A percentile compares a stretch with the other conserved stretches of the same genome.
phyloP scores from a whole-genome alignment of 169 alveolate genomes.

The Cryptosporidium felis region DNA sequence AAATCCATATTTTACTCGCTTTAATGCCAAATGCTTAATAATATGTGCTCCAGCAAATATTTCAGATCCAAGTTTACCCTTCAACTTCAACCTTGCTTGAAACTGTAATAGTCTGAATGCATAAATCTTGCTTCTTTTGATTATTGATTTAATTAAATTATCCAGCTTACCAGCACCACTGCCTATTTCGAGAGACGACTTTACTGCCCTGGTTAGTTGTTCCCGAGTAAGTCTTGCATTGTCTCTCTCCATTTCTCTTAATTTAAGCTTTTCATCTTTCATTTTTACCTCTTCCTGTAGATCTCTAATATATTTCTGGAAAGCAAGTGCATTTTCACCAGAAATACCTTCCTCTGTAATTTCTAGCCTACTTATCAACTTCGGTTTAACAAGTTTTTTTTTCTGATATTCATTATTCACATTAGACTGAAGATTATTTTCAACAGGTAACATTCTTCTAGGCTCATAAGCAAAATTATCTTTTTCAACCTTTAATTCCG shows the following conservation, averaged over 20 bases:
- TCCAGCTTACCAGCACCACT: slow-evolving; percentile 60
- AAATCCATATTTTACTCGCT: slow-evolving; percentile 15
- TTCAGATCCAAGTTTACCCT: slow-evolving; percentile 12
- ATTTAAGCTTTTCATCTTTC: slow-evolving; percentile 62
- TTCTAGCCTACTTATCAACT: slow-evolving; percentile 44
- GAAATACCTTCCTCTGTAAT: slow-evolving; percentile 57
- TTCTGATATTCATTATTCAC: not conserved
- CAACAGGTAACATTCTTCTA: not conserved
- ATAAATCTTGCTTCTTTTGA: not conserved
- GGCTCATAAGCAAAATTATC: not conserved
- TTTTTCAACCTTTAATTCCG: not conserved
- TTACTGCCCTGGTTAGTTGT: slow-evolving; percentile 67
- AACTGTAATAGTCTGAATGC: slow-evolving; percentile 14
- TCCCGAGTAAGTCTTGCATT: slow-evolving; percentile 66
- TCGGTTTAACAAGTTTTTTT: slow-evolving; percentile 39
- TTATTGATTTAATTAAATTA: not conserved
- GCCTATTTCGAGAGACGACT: slow-evolving; percentile 57
- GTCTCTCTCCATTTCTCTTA: slow-evolving; percentile 72
- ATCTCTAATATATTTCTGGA: slow-evolving; percentile 59
- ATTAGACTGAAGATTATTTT: not conserved
- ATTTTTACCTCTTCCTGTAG: slow-evolving; percentile 66
- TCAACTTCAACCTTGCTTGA: slow-evolving; percentile 18
- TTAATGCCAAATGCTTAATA: slow-evolving; percentile 5
- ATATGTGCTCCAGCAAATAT: slow-evolving; percentile 58
- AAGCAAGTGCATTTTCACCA: slow-evolving; percentile 71